Evolutionary conservation across 345 rosid species (phyloP).

Genomic region (Arabidopsis suecica): DNA sequence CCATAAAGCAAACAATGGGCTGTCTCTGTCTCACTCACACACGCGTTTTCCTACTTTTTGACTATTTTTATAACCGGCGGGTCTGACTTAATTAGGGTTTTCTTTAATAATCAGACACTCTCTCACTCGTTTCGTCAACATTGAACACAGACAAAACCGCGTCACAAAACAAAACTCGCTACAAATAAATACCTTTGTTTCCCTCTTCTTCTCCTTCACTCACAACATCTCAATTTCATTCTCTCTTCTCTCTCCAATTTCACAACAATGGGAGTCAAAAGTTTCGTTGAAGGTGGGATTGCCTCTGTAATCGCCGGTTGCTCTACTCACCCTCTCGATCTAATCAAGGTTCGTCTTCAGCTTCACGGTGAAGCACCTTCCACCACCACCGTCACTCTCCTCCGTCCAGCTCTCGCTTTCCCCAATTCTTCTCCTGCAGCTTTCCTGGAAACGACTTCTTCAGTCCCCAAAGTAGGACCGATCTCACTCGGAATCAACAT

Average conservation of each 20-base stretch:
- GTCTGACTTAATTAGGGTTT: slow-evolving; percentile 35
- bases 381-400: slow-evolving; percentile 40
- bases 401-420: slow-evolving; percentile 66
- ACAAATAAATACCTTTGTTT: slow-evolving; percentile 23
- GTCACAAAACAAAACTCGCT: slow-evolving; percentile 30
- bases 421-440: slow-evolving; percentile 47
- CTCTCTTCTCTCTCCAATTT: neutral
- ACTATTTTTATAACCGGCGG: slow-evolving; percentile 12
- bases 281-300: slow-evolving; percentile 73
- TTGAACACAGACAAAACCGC: slow-evolving; percentile 31
- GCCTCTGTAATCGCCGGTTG: slow-evolving; percentile 81
- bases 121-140: slow-evolving; percentile 19
- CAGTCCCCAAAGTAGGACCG: slow-evolving; percentile 32
- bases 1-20: slow-evolving; percentile 11
- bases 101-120: neutral
- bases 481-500: slow-evolving; percentile 56
- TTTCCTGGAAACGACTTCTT: slow-evolving; percentile 12
- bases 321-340: slow-evolving; percentile 86
- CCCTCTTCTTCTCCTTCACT: slow-evolving; percentile 23
- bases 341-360: slow-evolving; percentile 84
- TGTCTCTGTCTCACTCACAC: neutral
- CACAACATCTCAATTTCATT: slow-evolving; percentile 13
- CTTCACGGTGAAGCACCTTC: slow-evolving; percentile 72
- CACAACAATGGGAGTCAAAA: slow-evolving; percentile 28
- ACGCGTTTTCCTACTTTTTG: slow-evolving; percentile 20